A percentile compares a stretch with the other conserved stretches of the same genome.
These are phyloP conservation scores for Colletotrichum eleusines DNA, from an alignment of 2,329 filamentous ascomycete genomes.

Conservation along the genomic window DNA sequence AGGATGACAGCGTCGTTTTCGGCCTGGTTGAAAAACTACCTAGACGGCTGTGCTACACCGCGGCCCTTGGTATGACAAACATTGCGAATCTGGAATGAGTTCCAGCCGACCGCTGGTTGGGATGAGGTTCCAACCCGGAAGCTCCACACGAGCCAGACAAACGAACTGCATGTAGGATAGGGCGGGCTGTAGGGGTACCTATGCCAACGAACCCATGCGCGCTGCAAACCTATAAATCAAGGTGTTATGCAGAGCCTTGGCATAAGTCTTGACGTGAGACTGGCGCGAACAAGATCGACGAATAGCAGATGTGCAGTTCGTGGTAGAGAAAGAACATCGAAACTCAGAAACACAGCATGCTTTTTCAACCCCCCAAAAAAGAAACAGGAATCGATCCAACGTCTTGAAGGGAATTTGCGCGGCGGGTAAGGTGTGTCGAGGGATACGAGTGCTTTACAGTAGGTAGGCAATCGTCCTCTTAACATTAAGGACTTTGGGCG, in stretches of 20 bases:
- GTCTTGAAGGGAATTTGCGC: not conserved
- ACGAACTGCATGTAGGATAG: conserved; percentile 5
- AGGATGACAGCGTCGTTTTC: not conserved
- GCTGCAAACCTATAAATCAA: not conserved
- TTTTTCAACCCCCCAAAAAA: not conserved
- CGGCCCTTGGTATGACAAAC: too few relatives aligned
- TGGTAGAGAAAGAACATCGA: not conserved
- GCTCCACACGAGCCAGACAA: conserved; percentile 25
- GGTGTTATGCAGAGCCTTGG: conserved; percentile 2
- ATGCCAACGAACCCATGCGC: not conserved
- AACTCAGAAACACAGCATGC: conserved; percentile 6
- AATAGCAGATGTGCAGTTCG: not conserved
- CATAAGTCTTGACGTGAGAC: not conserved
- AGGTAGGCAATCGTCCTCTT: conserved; percentile 2
- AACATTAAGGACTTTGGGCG: conserved; percentile 26
- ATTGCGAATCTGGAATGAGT: not conserved
- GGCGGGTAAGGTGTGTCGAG: conserved; percentile 23
- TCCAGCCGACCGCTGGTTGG: not conserved
- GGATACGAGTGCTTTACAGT: too few relatives aligned
- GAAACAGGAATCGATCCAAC: not conserved
- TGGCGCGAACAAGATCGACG: not conserved
- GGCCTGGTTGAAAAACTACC: not conserved
- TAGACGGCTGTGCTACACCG: not conserved
- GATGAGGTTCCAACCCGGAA: not conserved
- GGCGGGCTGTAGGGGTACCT: not conserved